These are phyloP conservation scores for Calamus simplicifolius DNA, from an alignment of 176 grass and related monocot species.

Conservation along the genomic window DNA sequence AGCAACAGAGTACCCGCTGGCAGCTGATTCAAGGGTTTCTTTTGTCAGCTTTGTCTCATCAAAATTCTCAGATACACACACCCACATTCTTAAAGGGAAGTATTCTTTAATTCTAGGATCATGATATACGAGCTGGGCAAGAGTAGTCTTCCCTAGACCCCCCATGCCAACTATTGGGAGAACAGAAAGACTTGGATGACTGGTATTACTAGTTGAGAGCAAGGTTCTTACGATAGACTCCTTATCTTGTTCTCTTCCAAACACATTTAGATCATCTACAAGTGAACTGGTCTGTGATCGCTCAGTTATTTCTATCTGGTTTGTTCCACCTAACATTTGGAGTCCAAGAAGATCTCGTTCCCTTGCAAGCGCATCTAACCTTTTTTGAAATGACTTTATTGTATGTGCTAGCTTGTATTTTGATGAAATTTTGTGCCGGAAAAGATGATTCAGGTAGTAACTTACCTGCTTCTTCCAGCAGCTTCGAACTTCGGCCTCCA, in stretches of 20 bases:
- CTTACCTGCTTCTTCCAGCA: slow-evolving; percentile 42
- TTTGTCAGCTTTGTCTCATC: too few species aligned
- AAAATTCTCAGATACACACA: too few species aligned
- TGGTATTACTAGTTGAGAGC: not conserved
- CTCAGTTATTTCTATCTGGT: slow-evolving; percentile 29
- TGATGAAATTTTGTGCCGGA: slow-evolving; percentile 34
- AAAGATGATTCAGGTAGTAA: slow-evolving; percentile 29
- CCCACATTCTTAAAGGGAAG: too few species aligned
- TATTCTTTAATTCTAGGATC: too few species aligned
- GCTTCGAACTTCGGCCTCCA: slow-evolving; percentile 15
- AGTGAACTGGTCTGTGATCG: slow-evolving; percentile 53
- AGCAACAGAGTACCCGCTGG: not conserved
- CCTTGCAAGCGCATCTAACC: slow-evolving; percentile 1
- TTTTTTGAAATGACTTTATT: slow-evolving; percentile 24
- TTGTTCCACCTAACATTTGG: slow-evolving; percentile 18
- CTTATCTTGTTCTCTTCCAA: slow-evolving; percentile 24
- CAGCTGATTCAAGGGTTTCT: too few species aligned
- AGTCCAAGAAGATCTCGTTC: slow-evolving; percentile 40
- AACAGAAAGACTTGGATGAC: slow-evolving; percentile 14
- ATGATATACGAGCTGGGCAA: too few species aligned
- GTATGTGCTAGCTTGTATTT: slow-evolving; percentile 33
- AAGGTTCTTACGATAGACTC: too few species aligned
- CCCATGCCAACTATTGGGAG: slow-evolving; percentile 82
- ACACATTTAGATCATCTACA: slow-evolving; percentile 41
- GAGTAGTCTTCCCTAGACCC: slow-evolving; percentile 1